phyloP scores from a whole-genome alignment of 257 asterid species.

The Forsythia suspensa region DNA sequence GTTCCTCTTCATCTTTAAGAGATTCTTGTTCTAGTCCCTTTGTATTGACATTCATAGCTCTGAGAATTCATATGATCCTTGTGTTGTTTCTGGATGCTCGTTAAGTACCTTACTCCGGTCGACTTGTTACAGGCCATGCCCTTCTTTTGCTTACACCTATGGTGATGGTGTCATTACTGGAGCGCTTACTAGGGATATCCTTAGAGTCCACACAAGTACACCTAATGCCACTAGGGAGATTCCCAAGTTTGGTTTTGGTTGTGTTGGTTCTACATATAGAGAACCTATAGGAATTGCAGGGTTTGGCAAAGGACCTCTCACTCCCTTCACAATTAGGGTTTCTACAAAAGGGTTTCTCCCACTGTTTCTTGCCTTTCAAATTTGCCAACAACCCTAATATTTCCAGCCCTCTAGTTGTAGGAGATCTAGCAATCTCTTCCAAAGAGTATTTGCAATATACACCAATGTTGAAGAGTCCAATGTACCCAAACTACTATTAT shows the following conservation, averaged over 20 bases:
- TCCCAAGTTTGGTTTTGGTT: slow-evolving; percentile 55
- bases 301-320: slow-evolving; percentile 69
- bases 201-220: slow-evolving; percentile 42
- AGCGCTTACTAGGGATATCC: slow-evolving; percentile 54
- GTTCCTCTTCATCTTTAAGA: slow-evolving; percentile 47
- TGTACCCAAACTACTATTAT: slow-evolving; percentile 68
- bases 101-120: slow-evolving; percentile 42
- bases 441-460: slow-evolving; percentile 64
- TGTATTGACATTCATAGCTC: slow-evolving; percentile 57
- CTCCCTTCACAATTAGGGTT: slow-evolving; percentile 81
- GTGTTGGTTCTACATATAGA: slow-evolving; percentile 57
- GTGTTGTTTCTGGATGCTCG: slow-evolving; percentile 60
- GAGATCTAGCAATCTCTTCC: slow-evolving; percentile 60
- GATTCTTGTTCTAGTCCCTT: slow-evolving; percentile 53
- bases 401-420: slow-evolving; percentile 64
- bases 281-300: slow-evolving; percentile 77
- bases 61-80: slow-evolving; percentile 53
- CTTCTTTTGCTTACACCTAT: slow-evolving; percentile 73
- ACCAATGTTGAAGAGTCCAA: slow-evolving; percentile 56
- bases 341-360: slow-evolving; percentile 62
- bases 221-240: slow-evolving; percentile 43
- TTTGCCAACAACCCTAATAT: slow-evolving; percentile 69
- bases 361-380: slow-evolving; percentile 74
- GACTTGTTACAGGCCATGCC: slow-evolving; percentile 71
- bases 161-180: slow-evolving; percentile 63